Conservation (phyloP, 1,284 basidiomycete genomes). For the Gymnopus androsaceus region DNA sequence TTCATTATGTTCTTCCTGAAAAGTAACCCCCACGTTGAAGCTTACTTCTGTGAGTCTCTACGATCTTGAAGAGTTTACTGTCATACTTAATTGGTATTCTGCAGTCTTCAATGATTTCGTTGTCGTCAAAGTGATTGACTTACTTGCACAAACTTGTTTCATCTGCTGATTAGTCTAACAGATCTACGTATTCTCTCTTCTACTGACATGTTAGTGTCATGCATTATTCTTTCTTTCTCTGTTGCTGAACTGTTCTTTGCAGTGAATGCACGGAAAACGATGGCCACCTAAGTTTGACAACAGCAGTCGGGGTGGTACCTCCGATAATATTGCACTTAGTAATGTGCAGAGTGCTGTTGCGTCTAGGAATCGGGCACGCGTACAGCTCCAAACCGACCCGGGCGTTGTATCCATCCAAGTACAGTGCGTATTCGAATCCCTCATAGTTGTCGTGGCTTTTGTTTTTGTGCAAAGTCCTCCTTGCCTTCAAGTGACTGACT, state of each 20-base stretch:
- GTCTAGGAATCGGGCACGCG: neutral
- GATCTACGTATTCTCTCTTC: constrained; percentile 5
- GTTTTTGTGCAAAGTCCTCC: no score
- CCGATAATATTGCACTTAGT: constrained; percentile 7
- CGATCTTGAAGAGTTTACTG: neutral
- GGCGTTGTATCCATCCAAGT: constrained; percentile 9
- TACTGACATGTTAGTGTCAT: neutral
- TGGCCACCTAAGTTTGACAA: constrained; percentile 7
- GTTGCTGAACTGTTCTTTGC: neutral
- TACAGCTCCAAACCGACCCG: constrained; percentile 1
- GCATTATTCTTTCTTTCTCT: neutral
- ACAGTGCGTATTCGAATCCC: constrained; percentile 1
- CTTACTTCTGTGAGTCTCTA: constrained; percentile 1
- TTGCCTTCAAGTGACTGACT: no score
- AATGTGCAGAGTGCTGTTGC: constrained; percentile 6
- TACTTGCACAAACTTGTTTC: neutral
- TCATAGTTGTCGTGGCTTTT: no score
- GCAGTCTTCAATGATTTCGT: constrained; percentile 8
- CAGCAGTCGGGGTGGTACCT: neutral
- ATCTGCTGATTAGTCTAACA: neutral
- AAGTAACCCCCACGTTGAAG: neutral
- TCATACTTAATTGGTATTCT: neutral
- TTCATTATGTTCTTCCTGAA: constrained; percentile 10
- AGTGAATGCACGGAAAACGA: constrained; percentile 9
- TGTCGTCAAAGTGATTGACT: neutral